Evolutionary conservation across 2,329 filamentous ascomycete species (phyloP), one percentile per base, ranked within the genome.

Genomic region (Trichoderma sp.): DNA sequence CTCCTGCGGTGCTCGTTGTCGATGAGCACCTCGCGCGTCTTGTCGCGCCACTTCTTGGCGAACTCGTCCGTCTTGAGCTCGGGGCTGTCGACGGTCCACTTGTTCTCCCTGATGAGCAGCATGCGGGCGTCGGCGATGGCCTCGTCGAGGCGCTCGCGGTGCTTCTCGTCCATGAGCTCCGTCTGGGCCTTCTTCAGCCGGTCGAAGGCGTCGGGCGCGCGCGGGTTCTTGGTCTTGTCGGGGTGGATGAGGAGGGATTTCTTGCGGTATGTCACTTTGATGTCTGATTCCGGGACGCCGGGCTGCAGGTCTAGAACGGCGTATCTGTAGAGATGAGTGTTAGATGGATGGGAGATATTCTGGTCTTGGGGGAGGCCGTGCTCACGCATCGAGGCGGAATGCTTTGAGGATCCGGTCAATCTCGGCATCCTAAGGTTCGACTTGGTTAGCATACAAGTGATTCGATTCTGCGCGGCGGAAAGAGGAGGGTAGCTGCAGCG

Each of bases 221-320:
- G 89, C 0, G 94, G 92, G 80, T 99, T 98, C 79, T 91, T 91
- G 71, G 96, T 98, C 83, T 99, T 99, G 86, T 99, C 96, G 7
- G 96, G 96, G 85, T 99, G 96, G 85, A 99, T 98, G 63, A 99
- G 90, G 71, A 99, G 91, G n/a, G 96, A 99, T 83, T 98, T 98
- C 78, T 94, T 95, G 86, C 96, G 95, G 84, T 98, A 99, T 76
- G 89, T 89, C 76, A 91, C 86, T 84, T 98, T 98, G 86, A 99
- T 98, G 84, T 98, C 96, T 73, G 93, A 95, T 77, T 98, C 95
- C 71, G 96, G 90, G 24, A 98, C 94, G 79, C 96, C 96, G 4
- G 96, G 96, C 81, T 97, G 94, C 60, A 99, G 92, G 81, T 97
- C 96, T 60, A 99, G 91, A 63, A 99, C 94, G 65, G 95, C 93